phyloP scores from a whole-genome alignment of 1,139 yeast genomes.

The Saccharomyces hybrid region DNA sequence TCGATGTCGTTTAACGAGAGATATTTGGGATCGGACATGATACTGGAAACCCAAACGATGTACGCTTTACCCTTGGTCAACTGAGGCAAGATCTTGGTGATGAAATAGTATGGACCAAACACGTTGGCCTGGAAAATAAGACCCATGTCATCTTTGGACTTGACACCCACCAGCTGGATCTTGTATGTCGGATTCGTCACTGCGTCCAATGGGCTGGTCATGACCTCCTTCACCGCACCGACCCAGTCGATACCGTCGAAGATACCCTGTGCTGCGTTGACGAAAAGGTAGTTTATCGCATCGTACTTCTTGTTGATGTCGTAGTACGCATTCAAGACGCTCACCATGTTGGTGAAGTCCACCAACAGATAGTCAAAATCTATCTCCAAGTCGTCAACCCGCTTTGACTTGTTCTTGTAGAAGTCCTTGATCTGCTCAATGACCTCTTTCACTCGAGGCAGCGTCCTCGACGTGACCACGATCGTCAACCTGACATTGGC shows the following conservation, averaged over 20 bases:
- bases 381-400: constrained; percentile 39
- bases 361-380: constrained; percentile 83
- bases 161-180: constrained; percentile 67
- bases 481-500: constrained; percentile 54
- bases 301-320: constrained; percentile 58
- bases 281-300: constrained; percentile 66
- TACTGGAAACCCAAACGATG: constrained; percentile 78
- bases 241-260: constrained; percentile 83
- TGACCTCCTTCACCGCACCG: constrained; percentile 60
- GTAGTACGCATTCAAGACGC: constrained; percentile 64
- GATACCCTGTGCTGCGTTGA: constrained; percentile 87
- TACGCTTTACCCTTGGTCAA: constrained; percentile 51
- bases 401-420: constrained; percentile 3
- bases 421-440: constrained; percentile 52
- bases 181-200: constrained; percentile 83
- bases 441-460: constrained; percentile 73
- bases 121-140: constrained; percentile 90
- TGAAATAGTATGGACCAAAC: constrained; percentile 83
- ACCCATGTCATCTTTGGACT: constrained; percentile 69
- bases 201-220: constrained; percentile 61
- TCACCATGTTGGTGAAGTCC: constrained; percentile 88
- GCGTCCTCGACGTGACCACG: constrained; percentile 80
- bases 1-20: constrained; percentile 71
- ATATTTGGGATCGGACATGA: constrained; percentile 66
- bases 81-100: constrained; percentile 52